phyloP scores from a whole-genome alignment of 2,329 filamentous ascomycete species.

The Massarina eburnea region DNA sequence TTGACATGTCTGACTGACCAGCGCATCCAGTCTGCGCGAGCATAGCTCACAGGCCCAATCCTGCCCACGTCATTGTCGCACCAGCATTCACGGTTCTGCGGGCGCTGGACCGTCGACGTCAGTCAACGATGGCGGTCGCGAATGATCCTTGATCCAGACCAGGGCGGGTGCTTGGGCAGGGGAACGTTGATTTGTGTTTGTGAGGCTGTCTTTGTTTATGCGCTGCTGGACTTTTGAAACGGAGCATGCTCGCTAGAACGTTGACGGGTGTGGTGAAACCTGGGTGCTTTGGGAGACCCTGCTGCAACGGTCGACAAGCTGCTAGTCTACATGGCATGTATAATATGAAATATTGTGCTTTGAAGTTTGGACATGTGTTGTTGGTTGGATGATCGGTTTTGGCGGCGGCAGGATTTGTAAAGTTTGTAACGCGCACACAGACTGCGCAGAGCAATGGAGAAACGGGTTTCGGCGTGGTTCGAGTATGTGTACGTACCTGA shows the following conservation, averaged over 20 bases:
- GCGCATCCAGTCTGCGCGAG: conserved; percentile 7
- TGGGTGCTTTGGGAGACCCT: background rate
- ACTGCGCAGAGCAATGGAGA: too few relatives aligned
- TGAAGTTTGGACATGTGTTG: too few relatives aligned
- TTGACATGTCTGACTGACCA: conserved; percentile 7
- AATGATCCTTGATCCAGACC: background rate
- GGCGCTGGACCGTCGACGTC: background rate
- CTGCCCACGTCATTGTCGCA: conserved; percentile 7
- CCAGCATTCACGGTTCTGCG: conserved; percentile 1
- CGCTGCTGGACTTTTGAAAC: conserved; percentile 8
- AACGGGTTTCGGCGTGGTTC: background rate
- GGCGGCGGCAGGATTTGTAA: too few relatives aligned
- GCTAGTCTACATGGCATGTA: background rate
- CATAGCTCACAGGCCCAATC: conserved; percentile 1
- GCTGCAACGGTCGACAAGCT: background rate
- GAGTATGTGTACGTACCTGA: background rate
- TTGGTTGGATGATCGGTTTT: too few relatives aligned
- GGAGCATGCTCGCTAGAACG: conserved; percentile 1
- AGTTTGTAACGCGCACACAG: too few relatives aligned
- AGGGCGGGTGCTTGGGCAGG: background rate
- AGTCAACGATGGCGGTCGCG: background rate
- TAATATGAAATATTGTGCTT: background rate
- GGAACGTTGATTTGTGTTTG: conserved; percentile 1
- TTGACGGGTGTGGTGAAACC: conserved; percentile 12
- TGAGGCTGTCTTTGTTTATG: conserved; percentile 4